Evolutionary conservation across 2,329 filamentous ascomycete species (phyloP).

Genomic region (Curvularia eragrostidis): DNA sequence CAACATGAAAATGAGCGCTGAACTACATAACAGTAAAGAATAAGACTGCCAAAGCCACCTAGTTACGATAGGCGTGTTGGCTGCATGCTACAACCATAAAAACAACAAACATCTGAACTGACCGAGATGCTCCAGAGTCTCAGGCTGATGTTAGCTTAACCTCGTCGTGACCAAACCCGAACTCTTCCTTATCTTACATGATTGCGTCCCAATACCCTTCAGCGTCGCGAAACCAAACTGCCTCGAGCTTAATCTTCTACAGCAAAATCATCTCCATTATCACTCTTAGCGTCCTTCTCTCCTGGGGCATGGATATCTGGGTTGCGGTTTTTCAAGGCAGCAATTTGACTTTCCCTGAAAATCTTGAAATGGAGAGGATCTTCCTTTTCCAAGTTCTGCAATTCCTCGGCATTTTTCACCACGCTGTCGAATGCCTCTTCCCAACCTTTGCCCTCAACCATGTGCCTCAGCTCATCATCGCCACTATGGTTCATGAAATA

Average conservation of each 20-base stretch:
- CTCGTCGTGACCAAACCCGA: not conserved
- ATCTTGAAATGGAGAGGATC: conserved; percentile 41
- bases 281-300: conserved; percentile 7
- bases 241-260: conserved; percentile 7
- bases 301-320: conserved; percentile 28
- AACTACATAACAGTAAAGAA: not conserved
- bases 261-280: conserved; percentile 12
- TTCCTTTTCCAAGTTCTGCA: conserved; percentile 63
- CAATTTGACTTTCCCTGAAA: conserved; percentile 48
- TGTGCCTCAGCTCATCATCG: conserved; percentile 62
- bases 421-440: conserved; percentile 68
- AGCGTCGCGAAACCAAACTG: not conserved
- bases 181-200: not conserved
- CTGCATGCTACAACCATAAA: not conserved
- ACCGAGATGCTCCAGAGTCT: not conserved
- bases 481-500: conserved; percentile 70
- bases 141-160: not conserved
- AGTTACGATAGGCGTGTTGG: not conserved
- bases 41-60: not conserved
- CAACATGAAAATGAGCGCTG: not conserved
- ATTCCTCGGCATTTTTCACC: conserved; percentile 70
- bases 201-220: not conserved
- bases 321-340: conserved; percentile 47
- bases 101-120: not conserved
- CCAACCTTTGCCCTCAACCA: conserved; percentile 64